Conservation (phyloP, 768 basidiomycete species). For the Asterophora parasitica region DNA sequence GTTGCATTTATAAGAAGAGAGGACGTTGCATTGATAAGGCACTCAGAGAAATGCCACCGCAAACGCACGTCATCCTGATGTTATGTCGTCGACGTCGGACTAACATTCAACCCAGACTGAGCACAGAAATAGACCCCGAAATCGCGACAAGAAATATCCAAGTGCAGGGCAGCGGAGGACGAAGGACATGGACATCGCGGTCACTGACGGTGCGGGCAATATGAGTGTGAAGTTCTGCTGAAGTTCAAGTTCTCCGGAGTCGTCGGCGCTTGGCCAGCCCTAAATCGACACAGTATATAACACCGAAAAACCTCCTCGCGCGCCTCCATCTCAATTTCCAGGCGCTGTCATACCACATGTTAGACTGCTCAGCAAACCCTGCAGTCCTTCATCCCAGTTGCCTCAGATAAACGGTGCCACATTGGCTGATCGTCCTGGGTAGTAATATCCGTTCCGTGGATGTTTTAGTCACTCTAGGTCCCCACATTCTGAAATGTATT, state of each 20-base stretch:
- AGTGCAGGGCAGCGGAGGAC: no score
- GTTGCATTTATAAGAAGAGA: neutral
- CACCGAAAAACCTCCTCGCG: neutral
- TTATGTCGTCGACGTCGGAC: no score
- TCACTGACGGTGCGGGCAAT: no score
- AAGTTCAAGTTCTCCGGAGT: no score
- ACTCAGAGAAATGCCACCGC: no score
- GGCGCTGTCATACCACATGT: conserved; percentile 54
- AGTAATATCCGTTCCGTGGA: conserved; percentile 30
- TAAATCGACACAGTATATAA: conserved; percentile 28
- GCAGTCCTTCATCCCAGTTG: conserved; percentile 48
- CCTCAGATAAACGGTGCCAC: conserved; percentile 59
- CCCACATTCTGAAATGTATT: conserved; percentile 30
- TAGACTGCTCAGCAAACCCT: conserved; percentile 34
- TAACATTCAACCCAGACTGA: no score
- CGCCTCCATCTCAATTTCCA: conserved; percentile 21
- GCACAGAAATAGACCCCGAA: no score
- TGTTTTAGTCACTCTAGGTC: conserved; percentile 63
- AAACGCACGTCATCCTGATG: no score
- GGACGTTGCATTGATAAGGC: neutral
- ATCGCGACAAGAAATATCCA: no score
- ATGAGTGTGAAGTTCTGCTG: no score
- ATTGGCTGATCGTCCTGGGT: conserved; percentile 56
- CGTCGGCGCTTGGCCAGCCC: conserved; percentile 37
- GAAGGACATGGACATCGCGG: no score